Evolutionary conservation across 129 eudicot genomes (phyloP).

Genomic region (Cynara cardunculus): DNA sequence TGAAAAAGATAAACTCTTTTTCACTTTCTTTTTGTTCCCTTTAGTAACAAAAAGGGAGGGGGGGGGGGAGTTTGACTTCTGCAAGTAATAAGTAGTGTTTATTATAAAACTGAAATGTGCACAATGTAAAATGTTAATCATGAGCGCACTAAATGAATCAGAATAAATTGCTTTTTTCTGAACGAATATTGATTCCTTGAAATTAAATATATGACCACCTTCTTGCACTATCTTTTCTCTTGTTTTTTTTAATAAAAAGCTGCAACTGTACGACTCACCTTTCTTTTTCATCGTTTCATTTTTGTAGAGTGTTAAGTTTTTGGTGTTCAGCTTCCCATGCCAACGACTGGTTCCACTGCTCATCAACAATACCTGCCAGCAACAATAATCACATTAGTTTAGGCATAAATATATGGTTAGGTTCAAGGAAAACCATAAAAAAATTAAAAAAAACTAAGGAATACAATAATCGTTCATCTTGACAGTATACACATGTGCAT

Average conservation of each 20-base stretch:
- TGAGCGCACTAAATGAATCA: slow-evolving; percentile 36
- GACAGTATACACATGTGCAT: no score
- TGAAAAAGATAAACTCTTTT: slow-evolving; percentile 37
- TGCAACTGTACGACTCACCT: slow-evolving; percentile 29
- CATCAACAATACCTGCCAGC: slow-evolving; percentile 58
- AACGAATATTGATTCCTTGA: slow-evolving; percentile 28
- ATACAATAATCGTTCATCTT: no score
- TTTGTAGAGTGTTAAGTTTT: slow-evolving; percentile 6
- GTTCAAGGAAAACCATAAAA: no score
- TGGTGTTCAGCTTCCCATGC: slow-evolving; percentile 52
- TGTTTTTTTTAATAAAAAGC: slow-evolving; percentile 27
- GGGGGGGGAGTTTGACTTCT: slow-evolving; percentile 30
- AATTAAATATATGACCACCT: slow-evolving; percentile 26
- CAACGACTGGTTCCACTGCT: slow-evolving; percentile 63
- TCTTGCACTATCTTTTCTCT: slow-evolving; percentile 28
- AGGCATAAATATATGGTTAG: not conserved
- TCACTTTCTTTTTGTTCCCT: slow-evolving; percentile 31
- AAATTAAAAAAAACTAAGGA: no score
- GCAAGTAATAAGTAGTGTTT: slow-evolving; percentile 33
- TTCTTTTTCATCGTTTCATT: not conserved
- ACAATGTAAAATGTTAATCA: slow-evolving; percentile 31
- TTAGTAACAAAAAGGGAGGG: slow-evolving; percentile 24
- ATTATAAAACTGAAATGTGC: slow-evolving; percentile 37
- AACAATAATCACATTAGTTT: slow-evolving; percentile 10
- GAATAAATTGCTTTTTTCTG: slow-evolving; percentile 26